Conservation (phyloP, 371 early-diverging fungal genomes). For the Mortierella sp. region DNA sequence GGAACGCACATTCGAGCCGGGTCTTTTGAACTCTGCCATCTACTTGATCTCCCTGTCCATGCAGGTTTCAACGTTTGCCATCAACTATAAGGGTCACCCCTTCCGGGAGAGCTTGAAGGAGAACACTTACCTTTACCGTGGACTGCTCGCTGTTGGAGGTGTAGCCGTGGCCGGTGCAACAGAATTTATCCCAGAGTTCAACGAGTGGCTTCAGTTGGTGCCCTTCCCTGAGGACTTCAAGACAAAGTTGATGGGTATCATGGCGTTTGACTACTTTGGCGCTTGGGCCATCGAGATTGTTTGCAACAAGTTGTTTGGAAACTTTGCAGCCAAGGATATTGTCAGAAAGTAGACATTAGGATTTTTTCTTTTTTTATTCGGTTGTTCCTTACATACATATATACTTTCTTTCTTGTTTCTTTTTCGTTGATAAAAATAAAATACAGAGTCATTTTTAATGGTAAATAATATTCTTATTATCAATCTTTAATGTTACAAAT, state of each 20-base stretch:
- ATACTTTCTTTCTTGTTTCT: neutral
- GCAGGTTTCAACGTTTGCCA: slow-evolving; percentile 99
- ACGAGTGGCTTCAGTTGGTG: slow-evolving; percentile 92
- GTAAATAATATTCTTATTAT: neutral
- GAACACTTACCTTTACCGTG: slow-evolving; percentile 95
- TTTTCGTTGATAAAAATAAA: neutral
- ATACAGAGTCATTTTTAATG: slow-evolving; percentile 5
- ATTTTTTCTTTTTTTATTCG: neutral
- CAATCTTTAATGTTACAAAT: slow-evolving; percentile 51
- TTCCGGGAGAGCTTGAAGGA: slow-evolving; percentile 98
- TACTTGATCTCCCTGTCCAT: slow-evolving; percentile 97
- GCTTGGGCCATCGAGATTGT: slow-evolving; percentile 62
- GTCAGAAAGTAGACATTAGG: slow-evolving; percentile 41
- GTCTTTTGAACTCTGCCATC: slow-evolving; percentile 95
- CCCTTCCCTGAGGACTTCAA: slow-evolving; percentile 87
- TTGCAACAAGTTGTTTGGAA: slow-evolving; percentile 61
- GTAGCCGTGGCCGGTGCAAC: slow-evolving; percentile 92
- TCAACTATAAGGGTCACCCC: slow-evolving; percentile 98
- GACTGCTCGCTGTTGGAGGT: slow-evolving; percentile 86
- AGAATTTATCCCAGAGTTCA: slow-evolving; percentile 91
- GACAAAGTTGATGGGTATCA: slow-evolving; percentile 60
- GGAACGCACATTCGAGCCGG: slow-evolving; percentile 96
- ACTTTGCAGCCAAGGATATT: slow-evolving; percentile 69
- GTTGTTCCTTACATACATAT: slow-evolving; percentile 8
- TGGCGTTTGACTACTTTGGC: slow-evolving; percentile 65